phyloP scores from a whole-genome alignment of 305 asterid species.

The Solanum hybrid region DNA sequence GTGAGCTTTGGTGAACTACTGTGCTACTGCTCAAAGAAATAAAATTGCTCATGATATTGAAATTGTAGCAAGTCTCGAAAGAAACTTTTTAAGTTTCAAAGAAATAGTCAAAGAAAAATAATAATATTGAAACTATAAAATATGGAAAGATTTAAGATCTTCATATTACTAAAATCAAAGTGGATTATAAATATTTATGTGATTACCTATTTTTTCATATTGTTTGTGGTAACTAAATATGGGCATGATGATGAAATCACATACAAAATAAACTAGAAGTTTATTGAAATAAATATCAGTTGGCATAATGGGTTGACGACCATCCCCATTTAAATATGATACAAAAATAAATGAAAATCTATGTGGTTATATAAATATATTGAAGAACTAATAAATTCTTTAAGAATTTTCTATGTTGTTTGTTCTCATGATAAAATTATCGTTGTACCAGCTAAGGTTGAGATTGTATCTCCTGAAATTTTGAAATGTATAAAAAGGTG shows the following conservation, averaged over 20 bases:
- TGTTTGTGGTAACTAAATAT: background rate
- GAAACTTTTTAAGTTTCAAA: background rate
- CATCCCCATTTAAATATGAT: background rate
- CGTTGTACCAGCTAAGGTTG: background rate
- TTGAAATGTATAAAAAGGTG: background rate
- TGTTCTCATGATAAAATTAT: background rate
- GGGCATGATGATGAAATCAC: background rate
- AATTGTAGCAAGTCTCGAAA: background rate
- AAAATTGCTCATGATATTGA: background rate
- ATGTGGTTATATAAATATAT: background rate
- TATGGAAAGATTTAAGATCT: background rate
- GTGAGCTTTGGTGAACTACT: background rate
- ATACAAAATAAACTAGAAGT: background rate
- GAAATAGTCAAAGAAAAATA: background rate
- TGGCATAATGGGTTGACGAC: background rate
- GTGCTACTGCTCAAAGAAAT: background rate
- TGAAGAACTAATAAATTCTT: background rate
- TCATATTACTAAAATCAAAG: background rate
- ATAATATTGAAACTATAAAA: background rate
- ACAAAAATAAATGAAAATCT: background rate
- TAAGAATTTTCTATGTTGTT: background rate
- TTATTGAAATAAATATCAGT: background rate
- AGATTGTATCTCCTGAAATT: background rate
- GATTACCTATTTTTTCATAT: background rate
- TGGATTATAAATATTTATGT: background rate